These are phyloP conservation scores for Dactylis glomerata DNA, from an alignment of 176 grass and related monocot genomes.

Conservation along the genomic window DNA sequence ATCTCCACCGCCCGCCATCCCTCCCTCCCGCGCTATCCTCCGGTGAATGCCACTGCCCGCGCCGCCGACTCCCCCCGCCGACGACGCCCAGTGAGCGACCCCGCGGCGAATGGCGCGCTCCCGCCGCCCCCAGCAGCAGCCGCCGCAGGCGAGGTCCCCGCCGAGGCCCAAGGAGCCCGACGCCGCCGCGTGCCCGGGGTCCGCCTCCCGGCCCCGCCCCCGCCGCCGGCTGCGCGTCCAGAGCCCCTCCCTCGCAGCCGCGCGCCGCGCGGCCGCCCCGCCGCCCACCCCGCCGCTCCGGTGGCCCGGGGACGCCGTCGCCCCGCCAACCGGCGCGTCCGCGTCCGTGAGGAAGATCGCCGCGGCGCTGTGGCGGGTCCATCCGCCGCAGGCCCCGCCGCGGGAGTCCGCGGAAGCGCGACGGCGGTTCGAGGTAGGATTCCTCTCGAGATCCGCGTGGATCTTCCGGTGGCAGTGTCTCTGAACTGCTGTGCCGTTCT, in stretches of 20 bases:
- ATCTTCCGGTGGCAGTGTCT: neutral
- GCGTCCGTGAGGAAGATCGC: constrained; percentile 70
- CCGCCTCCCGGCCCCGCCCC: neutral
- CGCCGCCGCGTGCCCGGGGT: neutral
- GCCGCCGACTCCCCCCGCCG: neutral
- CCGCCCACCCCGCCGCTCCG: constrained; percentile 23
- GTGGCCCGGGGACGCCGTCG: constrained; percentile 26
- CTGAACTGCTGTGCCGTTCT: neutral
- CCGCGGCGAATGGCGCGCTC: constrained; percentile 41
- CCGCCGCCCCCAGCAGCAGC: neutral
- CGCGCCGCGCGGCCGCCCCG: constrained; percentile 7
- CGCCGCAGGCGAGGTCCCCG: constrained; percentile 19
- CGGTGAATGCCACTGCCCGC: constrained; percentile 43
- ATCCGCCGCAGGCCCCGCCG: constrained; percentile 29
- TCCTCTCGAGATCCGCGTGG: constrained; percentile 19
- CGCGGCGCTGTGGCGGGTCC: constrained; percentile 50
- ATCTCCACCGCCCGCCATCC: neutral
- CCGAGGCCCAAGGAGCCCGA: neutral
- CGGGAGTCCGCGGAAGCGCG: constrained; percentile 18
- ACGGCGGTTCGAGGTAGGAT: constrained; percentile 36
- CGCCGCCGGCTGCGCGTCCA: constrained; percentile 35
- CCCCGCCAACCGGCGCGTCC: neutral
- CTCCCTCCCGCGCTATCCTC: constrained; percentile 5
- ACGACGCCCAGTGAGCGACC: neutral
- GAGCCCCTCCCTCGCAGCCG: constrained; percentile 39